A percentile compares a stretch with the other conserved stretches of the same genome.
These are phyloP conservation scores for Boletellus sp. DNA, from an alignment of 768 basidiomycete species.

Conservation along the genomic window DNA sequence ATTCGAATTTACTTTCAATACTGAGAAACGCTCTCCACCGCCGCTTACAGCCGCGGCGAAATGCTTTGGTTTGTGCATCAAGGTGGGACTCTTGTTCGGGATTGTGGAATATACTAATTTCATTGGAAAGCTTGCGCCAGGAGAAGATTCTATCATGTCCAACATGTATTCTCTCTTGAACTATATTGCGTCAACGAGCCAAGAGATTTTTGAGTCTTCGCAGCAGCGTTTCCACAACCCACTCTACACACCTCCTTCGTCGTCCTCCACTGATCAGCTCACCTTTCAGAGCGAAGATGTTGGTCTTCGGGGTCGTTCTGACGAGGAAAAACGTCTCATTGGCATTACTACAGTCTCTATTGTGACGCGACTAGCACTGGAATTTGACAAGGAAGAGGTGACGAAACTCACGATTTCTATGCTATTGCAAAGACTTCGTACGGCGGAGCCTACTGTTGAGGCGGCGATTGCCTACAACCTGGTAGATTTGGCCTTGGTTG, in stretches of 20 bases:
- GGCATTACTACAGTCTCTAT: constrained; percentile 91
- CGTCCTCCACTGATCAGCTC: constrained; percentile 41
- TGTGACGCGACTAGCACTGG: constrained; percentile 81
- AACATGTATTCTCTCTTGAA: constrained; percentile 97
- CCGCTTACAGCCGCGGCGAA: constrained; percentile 84
- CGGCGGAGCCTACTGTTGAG: constrained; percentile 84
- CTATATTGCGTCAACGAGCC: constrained; percentile 81
- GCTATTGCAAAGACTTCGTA: constrained; percentile 82
- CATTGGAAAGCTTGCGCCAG: constrained; percentile 63
- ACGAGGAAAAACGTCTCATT: constrained; percentile 80
- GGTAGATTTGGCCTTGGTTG: constrained; percentile 81
- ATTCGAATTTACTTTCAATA: constrained; percentile 81
- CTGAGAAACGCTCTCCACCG: constrained; percentile 69
- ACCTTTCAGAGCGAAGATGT: constrained; percentile 58
- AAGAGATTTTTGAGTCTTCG: constrained; percentile 60
- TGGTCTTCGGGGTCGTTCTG: constrained; percentile 64
- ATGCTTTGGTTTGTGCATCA: constrained; percentile 86
- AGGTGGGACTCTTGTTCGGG: constrained; percentile 40
- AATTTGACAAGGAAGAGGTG: constrained; percentile 85
- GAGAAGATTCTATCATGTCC: constrained; percentile 87
- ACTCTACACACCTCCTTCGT: constrained; percentile 32
- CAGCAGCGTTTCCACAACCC: constrained; percentile 42
- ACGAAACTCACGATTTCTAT: constrained; percentile 88
- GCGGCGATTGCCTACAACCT: constrained; percentile 90
- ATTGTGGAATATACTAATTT: constrained; percentile 2